Evolutionary conservation across 192 early-diverging fungal genomes (phyloP), one percentile per base, ranked within the genome.

Genomic region (Coemansia sp.): DNA sequence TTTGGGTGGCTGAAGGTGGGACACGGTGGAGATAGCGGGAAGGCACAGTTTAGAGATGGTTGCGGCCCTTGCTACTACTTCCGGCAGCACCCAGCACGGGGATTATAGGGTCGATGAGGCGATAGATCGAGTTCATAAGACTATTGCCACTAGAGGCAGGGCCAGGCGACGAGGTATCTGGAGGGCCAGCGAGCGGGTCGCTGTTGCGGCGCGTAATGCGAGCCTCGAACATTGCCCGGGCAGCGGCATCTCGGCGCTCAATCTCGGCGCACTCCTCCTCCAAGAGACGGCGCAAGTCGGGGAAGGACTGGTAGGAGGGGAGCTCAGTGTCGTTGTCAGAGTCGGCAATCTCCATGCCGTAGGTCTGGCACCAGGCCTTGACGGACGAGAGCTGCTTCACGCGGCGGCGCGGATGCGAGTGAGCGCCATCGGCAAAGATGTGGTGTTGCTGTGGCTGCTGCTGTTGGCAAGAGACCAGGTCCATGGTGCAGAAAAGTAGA

Each of bases 241-340:
- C 77, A 38, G 68, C 72, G 18, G 62, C 65, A 59, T 75, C 77
- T 23, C 58, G 63, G 62, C 77, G 77, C 65, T 75, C 72, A 72
- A 80, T 80, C 62, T 80, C 77, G 26, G 77, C 77, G 59, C 77
- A 80, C 59, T 80, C 77, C 26, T 68, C 69, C 3, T 75, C 72
- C 37, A 80, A 73, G 6, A 80, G 69, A 21, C 56, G 61, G 68
- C 69, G 77, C 72, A 80, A 61, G 63, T 80, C 77, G 11, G 77
- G 71, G 33, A 80, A 80, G 23, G 77, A 80, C 69, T 80, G 67
- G 66, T 80, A 80, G 5, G 72, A 68, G 37, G 69, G 56, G 35
- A 75, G 43, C 10, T 70, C 72, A 3, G 62, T 25, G 67, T 69
- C 55, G 70, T 64, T 64, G 20, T 72, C 71, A 39, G 45, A 37